phyloP scores from a whole-genome alignment of 192 early-diverging fungal genomes.

The Jimgerdemannia flammicorona region DNA sequence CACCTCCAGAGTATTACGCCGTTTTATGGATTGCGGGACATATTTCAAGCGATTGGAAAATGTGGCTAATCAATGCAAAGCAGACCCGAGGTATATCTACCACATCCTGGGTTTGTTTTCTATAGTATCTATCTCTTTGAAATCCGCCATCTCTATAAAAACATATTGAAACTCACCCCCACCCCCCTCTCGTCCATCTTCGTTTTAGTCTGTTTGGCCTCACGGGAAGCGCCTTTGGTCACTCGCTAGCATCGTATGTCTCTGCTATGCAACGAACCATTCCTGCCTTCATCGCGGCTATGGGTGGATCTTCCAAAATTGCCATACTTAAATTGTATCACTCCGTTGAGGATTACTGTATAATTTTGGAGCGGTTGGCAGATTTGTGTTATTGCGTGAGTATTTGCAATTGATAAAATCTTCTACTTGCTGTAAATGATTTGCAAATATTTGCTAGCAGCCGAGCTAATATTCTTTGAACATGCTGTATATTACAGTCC shows the following conservation, averaged over 20 bases:
- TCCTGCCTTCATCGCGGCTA: slow-evolving; percentile 8
- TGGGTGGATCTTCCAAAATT: slow-evolving; percentile 5
- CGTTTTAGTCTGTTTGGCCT: slow-evolving; percentile 9
- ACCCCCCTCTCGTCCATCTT: neutral
- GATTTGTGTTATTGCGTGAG: slow-evolving; percentile 26
- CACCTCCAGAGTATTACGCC: neutral
- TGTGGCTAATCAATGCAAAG: slow-evolving; percentile 21
- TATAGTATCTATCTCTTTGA: no score
- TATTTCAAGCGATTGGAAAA: slow-evolving; percentile 25
- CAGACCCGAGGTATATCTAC: slow-evolving; percentile 23
- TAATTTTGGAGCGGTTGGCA: slow-evolving; percentile 22
- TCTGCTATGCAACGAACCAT: slow-evolving; percentile 29
- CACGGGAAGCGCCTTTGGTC: slow-evolving; percentile 33
- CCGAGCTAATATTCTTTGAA: no score
- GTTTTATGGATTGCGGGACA: slow-evolving; percentile 15
- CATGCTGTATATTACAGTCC: neutral
- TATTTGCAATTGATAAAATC: neutral
- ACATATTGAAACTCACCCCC: no score
- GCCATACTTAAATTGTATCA: slow-evolving; percentile 27
- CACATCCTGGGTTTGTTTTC: no score
- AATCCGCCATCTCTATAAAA: no score
- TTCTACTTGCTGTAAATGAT: no score
- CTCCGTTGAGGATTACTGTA: slow-evolving; percentile 13
- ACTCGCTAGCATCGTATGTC: slow-evolving; percentile 24
- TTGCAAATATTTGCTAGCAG: no score